phyloP scores from a whole-genome alignment of 495 filamentous ascomycete species.

The Neurospora sp. region DNA sequence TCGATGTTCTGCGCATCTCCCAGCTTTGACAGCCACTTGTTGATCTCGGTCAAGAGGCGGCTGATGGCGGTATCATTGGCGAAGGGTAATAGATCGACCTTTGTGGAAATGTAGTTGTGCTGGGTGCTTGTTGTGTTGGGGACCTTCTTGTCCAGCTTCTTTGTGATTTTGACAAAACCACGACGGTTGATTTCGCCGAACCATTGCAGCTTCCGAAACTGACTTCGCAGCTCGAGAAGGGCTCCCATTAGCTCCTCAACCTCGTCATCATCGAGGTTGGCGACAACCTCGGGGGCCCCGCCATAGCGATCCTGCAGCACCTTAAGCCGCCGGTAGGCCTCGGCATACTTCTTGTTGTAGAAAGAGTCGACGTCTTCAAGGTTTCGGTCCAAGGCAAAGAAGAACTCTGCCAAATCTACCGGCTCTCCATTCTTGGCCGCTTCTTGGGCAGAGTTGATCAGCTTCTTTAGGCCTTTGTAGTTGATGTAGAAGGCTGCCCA shows the following conservation, averaged over 20 bases:
- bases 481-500: conserved; percentile 91
- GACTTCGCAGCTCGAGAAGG: conserved; percentile 74
- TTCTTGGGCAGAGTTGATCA: conserved; percentile 68
- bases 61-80: conserved; percentile 61
- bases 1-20: conserved; percentile 60
- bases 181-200: conserved; percentile 93
- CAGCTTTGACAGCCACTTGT: conserved; percentile 79
- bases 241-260: conserved; percentile 80
- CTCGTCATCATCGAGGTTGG: conserved; percentile 57
- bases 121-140: conserved; percentile 51
- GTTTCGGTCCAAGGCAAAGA: conserved; percentile 89
- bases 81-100: conserved; percentile 78
- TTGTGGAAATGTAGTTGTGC: conserved; percentile 71
- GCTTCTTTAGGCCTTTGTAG: conserved; percentile 91
- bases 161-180: conserved; percentile 95
- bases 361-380: conserved; percentile 91
- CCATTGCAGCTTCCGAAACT: conserved; percentile 88
- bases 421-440: conserved; percentile 55
- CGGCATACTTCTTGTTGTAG: conserved; percentile 88
- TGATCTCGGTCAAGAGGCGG: conserved; percentile 63
- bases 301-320: conserved; percentile 80
- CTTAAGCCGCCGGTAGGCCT: conserved; percentile 70
- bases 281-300: conserved; percentile 35
- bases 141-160: conserved; percentile 92
- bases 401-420: conserved; percentile 82